Evolutionary conservation across 495 filamentous ascomycete genomes (phyloP), one percentile per base, ranked within the genome.

Genomic region (Bathelium albidoporum): DNA sequence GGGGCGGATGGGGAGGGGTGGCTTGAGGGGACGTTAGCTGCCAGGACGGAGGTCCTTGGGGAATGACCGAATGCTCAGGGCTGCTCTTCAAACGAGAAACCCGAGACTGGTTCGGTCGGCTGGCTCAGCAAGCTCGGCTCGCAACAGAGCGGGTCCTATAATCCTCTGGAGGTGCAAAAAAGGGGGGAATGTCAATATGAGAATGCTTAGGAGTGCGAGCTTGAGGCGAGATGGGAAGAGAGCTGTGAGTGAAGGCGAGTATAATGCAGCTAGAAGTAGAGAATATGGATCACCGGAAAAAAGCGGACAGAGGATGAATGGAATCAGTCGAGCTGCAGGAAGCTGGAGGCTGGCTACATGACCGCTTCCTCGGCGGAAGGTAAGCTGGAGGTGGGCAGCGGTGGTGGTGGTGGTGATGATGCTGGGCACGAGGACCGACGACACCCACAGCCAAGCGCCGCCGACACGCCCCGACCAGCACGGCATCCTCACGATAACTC

Each of bases 31-130:
- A 66, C 71, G 76, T 83, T 76, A 80, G 82, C 75, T 76, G 83
- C 85, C 85, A 88, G 85, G 79, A 83, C 85, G 83, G 81, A 77
- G 58, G 65, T 61, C 68, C 65, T 49, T 16, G 29, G 44, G 1
- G 36, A 53, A 28, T 36, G 24, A 26, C 39, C 20, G 52, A 55
- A 55, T 55, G 16, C 24, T 55, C 49, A 16, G 49, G 49, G n/a
- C 24, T 20, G 22, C 49, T 55, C 49, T 55, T 3, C n/a, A 5
- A 5, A 7, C 2, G 49, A 55, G 49, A 24, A 29, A 3, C 49
- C 49, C 24, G 24, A 55, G n/a, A 55, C 49, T 29, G 2, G 10
- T n/a, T 55, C 22, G n/a, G 20, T 16, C n/a, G 5, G n/a, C 24
- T 55, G 29, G 49, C 49, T 24, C 7, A 20, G 49, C 5, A 29